These are phyloP conservation scores for Fusarium napiforme DNA, from an alignment of 2,329 filamentous ascomycete genomes.

Conservation along the genomic window DNA sequence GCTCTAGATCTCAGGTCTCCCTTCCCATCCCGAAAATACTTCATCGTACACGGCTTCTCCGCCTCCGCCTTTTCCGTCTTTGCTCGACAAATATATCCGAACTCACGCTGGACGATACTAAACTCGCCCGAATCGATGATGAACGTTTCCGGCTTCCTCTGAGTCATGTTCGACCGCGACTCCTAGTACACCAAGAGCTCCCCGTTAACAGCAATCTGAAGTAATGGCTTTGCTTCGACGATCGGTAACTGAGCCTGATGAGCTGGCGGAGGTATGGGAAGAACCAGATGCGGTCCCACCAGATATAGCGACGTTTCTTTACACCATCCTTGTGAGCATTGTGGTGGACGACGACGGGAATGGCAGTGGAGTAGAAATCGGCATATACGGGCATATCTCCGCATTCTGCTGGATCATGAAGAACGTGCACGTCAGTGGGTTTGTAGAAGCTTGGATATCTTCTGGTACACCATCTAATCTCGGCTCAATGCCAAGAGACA, in stretches of 20 bases:
- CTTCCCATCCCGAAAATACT: constrained; percentile 26
- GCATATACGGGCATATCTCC: constrained; percentile 30
- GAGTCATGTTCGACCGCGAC: neutral
- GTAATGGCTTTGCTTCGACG: neutral
- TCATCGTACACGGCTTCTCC: constrained; percentile 17
- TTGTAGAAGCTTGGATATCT: constrained; percentile 1
- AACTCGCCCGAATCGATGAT: rapidly evolving
- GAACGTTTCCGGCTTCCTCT: constrained; percentile 22
- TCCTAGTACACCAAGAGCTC: constrained; percentile 18
- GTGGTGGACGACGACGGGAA: constrained; percentile 37
- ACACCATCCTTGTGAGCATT: constrained; percentile 30
- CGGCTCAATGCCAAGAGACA: neutral
- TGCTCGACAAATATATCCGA: neutral
- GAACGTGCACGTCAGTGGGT: neutral
- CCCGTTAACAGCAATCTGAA: neutral
- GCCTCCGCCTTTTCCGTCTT: neutral
- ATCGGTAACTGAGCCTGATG: neutral
- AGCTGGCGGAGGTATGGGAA: constrained; percentile 31
- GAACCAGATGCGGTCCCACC: constrained; percentile 39
- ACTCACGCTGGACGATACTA: neutral
- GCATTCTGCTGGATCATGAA: neutral
- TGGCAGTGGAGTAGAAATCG: constrained; percentile 31
- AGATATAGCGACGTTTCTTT: constrained; percentile 21
- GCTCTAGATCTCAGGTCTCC: neutral
- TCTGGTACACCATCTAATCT: constrained; percentile 16